Base-by-base conservation (phyloP, 2,329 filamentous ascomycete genomes). In the Drechslera avenae region DNA sequence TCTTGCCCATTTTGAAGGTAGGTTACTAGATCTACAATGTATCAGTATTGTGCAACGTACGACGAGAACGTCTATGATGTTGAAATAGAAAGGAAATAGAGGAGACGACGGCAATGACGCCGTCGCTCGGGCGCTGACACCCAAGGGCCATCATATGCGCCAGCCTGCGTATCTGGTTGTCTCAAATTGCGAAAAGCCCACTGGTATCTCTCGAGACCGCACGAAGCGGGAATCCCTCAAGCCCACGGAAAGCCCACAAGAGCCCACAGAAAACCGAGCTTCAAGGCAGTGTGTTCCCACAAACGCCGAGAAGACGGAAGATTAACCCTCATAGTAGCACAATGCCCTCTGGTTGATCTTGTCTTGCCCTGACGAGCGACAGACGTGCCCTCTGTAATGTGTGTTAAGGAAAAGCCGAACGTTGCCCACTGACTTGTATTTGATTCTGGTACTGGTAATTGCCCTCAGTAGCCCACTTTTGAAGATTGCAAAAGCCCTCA, bases 261-360 rank as follows among this genome's bases (percentile, higher is more conserved):
- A 71, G 76, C 76, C 75, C 76, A 77, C 76, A 75, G 71, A 72
- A 67, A 71, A 72, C 63, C 64, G 60, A 58, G 37, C 59, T 68
- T 74, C 75, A 72, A 76, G 78, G 78, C 77, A 60, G 52, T 57
- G 78, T 78, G 78, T 80, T 79, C 78, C 78, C 78, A 79, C 78
- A 81, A 77, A 69, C 56, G 76, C 78, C 77, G 71, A 76, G 75
- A 75, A 73, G 64, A 69, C 72, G 72, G 74, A 59, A 72, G 61
- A 60, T 64, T 69, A 70, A 70, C 67, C 72, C 71, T 73, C 72
- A 64, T 64, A 73, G 67, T 70, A 69, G 67, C 68, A 60, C 65
- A 68, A 69, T 69, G 71, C 70, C 66, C 67, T 70, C 68, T 72
- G 66, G 61, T 69, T 66, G 56, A 71, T 71, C 64, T 68, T 66